Base-by-base conservation (phyloP, 257 asterid species). In the Echium plantagineum region DNA sequence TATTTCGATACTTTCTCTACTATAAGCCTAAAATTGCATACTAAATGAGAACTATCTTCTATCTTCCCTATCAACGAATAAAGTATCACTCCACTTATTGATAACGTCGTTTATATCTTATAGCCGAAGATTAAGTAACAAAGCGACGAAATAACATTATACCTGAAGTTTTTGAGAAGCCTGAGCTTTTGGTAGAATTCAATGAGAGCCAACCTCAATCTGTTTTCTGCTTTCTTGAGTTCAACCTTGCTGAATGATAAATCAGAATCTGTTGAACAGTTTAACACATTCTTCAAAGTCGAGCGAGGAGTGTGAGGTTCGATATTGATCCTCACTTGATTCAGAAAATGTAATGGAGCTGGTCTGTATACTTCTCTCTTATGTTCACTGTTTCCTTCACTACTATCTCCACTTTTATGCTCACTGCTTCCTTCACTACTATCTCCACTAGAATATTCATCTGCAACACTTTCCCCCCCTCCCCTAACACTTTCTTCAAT, bases 161-260 rank as follows among this genome's bases (percentile, higher is more conserved):
- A 89, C 97, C 89, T 46, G 75, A 74, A 90, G 66, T 78, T 81
- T 70, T 86, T 86, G 24, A 86, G 71, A 61, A 81, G 81, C 49
- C 85, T 75, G 59, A 90, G 95, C 78, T 84, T 78, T 31, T 66
- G 83, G 63, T 86, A 77, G 54, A 86, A 90, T 70, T 75, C 82
- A 56, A 82, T 26, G 72, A 90, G 82, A 42, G 86, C 97, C 68
- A 32, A 63, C 47, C 74, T 83, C 70, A 90, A 31, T 53, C 70
- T 73, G 1, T 78, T 87, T 59, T 90, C 94, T 15, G 83, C 96
- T 51, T 59, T 73, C 48, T 63, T 78, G n/a, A 89, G 76, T 81
- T 86, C 97, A 2, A 61, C 76, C 70, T 61, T 82, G 72, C 82
- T 90, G 79, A 72, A 90, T 4, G 83, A 72, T 15, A 84, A 73